Evolutionary conservation across 192 early-diverging fungal species (phyloP), one percentile per base, ranked within the genome.

Genomic region (Backusella circina): DNA sequence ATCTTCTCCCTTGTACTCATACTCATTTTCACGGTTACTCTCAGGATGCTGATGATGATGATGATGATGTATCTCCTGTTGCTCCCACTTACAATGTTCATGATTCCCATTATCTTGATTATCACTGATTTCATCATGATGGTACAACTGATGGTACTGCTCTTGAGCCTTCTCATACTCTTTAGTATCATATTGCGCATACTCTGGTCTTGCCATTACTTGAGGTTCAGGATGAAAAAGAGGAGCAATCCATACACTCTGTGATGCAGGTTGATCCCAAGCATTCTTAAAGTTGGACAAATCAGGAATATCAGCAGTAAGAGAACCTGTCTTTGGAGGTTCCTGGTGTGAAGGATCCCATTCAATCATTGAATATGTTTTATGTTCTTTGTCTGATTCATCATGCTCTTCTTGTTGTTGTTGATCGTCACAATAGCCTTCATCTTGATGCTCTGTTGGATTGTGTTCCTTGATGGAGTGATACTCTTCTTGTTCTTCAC

Each of bases 271-370:
- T 15, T 77, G 50, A 37, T 81, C 79, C 79, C 79, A 81, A 26
- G n/a, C 69, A 71, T 81, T 81, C 1, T 33, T 33, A 26, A 71
- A 81, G 9, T 71, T 9, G 15, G 38, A 65, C 23, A 75, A 21
- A 35, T 75, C 64, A 6, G 79, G 79, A 37, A 80, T 70, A 28
- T 73, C 37, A 61, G 73, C 54, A 13, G 65, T 54, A 50, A 41
- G 69, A 9, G 23, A 36, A 12, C 67, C 67, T n/a, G 66, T 74
- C 31, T 37, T 67, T 3, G 77, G 77, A 16, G 77, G 77, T 5
- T 66, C 50, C 23, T 79, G 65, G 28, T 67, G 66, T 0, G 77
- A 50, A 18, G 77, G 77, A 68, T 79, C 70, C 77, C 77, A 79
- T 9, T 74, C 54, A 13, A 79, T 54, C 72, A 79, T 79, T 1